Conservation (phyloP, 352 stramenopile genomes). For the Chrysophaeum taylorii region DNA sequence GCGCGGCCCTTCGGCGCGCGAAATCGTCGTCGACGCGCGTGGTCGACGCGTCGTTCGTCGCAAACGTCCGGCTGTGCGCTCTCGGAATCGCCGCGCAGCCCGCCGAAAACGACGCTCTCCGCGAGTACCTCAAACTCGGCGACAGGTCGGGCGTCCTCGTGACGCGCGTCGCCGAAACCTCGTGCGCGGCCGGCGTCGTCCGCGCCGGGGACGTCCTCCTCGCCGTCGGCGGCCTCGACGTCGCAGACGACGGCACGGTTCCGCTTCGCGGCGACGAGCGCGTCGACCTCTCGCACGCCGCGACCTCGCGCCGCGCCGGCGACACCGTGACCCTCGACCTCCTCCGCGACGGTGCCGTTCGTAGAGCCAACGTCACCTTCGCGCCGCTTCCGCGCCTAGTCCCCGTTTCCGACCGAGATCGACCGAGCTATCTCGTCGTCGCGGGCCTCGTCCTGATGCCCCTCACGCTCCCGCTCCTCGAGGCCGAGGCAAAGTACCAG, state of each 20-base stretch:
- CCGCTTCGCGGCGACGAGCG: constrained; percentile 1
- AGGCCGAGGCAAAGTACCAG: no score
- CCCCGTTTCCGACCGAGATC: background rate
- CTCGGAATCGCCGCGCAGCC: constrained; percentile 12
- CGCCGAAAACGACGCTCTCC: background rate
- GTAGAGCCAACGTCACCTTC: background rate
- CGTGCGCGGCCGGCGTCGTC: background rate
- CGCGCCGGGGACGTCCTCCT: constrained; percentile 7
- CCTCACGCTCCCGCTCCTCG: background rate
- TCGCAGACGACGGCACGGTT: constrained; percentile 18
- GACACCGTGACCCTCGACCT: background rate
- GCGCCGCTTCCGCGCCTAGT: background rate
- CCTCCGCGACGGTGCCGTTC: constrained; percentile 8
- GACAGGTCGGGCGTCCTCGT: constrained; percentile 10
- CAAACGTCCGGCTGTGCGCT: no score
- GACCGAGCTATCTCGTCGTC: background rate
- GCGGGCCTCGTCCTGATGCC: constrained; percentile 5
- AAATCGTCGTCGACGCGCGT: background rate
- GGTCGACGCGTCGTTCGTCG: background rate
- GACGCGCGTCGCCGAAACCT: background rate
- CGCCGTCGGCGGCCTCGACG: background rate
- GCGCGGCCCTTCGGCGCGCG: constrained; percentile 27
- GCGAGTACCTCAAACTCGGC: background rate
- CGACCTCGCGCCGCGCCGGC: background rate
- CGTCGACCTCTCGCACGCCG: background rate